phyloP scores from a whole-genome alignment of 208 protist genomes.

The Porcisia hertigi region DNA sequence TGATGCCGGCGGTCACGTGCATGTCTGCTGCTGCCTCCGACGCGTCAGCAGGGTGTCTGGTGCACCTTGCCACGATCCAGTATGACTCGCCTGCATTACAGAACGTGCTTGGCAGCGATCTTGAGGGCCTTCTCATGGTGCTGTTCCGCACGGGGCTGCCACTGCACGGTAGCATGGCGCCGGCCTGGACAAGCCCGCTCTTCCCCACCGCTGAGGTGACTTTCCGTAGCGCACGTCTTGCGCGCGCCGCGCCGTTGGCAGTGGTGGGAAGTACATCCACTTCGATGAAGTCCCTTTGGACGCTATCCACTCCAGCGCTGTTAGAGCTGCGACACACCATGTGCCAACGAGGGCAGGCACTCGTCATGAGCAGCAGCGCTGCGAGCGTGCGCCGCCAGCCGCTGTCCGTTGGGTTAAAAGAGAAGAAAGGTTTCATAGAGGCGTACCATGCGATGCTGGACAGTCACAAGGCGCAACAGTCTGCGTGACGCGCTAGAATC shows the following conservation, averaged over 20 bases:
- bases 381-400: conserved; percentile 36
- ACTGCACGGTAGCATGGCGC: conserved; percentile 60
- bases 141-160: conserved; percentile 50
- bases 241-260: conserved; percentile 4
- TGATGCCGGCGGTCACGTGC: conserved; percentile 19
- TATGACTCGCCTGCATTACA: conserved; percentile 68
- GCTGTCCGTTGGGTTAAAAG: conserved; percentile 48
- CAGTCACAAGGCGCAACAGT: not conserved
- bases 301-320: conserved; percentile 19
- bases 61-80: conserved; percentile 42
- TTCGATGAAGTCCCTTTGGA: conserved; percentile 12
- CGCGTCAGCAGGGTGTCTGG: conserved; percentile 19
- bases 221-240: conserved; percentile 10
- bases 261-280: not conserved
- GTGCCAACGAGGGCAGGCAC: conserved; percentile 33
- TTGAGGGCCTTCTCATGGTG: conserved; percentile 21
- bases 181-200: conserved; percentile 54
- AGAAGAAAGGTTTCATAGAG: conserved; percentile 65
- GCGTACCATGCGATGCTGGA: conserved; percentile 35
- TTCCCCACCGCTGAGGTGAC: conserved; percentile 54
- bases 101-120: conserved; percentile 46
- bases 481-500: not conserved
- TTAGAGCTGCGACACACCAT: conserved; percentile 47
- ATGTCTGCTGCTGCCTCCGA: not conserved
- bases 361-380: conserved; percentile 24